Evolutionary conservation across 1,139 yeast genomes (phyloP).

Genomic region (Geotrichum macrosporum): DNA sequence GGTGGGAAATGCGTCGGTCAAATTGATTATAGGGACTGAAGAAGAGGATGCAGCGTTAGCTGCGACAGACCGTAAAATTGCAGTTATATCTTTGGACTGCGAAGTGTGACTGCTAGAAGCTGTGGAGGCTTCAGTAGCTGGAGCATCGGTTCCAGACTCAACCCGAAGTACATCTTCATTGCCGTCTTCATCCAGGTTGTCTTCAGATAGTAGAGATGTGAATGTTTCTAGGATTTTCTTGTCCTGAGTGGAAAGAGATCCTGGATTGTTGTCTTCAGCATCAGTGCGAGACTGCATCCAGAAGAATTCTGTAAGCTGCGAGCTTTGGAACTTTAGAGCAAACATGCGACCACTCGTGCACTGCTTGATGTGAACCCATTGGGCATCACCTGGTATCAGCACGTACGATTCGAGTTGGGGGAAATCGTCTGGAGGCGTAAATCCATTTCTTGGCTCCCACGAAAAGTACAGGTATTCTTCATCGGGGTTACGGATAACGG

Average conservation of each 20-base stretch:
- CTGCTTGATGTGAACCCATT: conserved; percentile 68
- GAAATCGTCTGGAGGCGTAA: conserved; percentile 30
- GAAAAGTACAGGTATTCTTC: conserved; percentile 49
- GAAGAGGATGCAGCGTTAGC: conserved; percentile 2
- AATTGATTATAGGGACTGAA: conserved; percentile 30
- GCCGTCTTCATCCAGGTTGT: conserved; percentile 45
- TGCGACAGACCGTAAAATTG: conserved; percentile 22
- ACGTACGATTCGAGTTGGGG: conserved; percentile 56
- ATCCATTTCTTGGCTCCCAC: conserved; percentile 55
- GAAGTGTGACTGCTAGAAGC: conserved; percentile 1
- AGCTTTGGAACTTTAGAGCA: conserved; percentile 72
- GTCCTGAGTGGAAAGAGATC: conserved; percentile 59
- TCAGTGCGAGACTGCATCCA: conserved; percentile 85
- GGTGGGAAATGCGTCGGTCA: conserved; percentile 45
- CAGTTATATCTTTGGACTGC: conserved; percentile 2
- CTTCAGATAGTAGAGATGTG: conserved; percentile 47
- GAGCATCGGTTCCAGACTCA: neutral
- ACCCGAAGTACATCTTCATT: conserved; percentile 29
- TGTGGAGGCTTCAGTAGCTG: conserved; percentile 1
- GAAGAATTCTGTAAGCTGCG: conserved; percentile 78
- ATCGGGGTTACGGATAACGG: conserved; percentile 62
- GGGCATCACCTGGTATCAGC: conserved; percentile 89
- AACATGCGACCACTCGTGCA: conserved; percentile 83
- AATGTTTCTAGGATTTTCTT: conserved; percentile 50
- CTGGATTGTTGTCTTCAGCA: conserved; percentile 49